phyloP scores from a whole-genome alignment of 108 stramenopile species.

The Thalassiosira profunda region DNA sequence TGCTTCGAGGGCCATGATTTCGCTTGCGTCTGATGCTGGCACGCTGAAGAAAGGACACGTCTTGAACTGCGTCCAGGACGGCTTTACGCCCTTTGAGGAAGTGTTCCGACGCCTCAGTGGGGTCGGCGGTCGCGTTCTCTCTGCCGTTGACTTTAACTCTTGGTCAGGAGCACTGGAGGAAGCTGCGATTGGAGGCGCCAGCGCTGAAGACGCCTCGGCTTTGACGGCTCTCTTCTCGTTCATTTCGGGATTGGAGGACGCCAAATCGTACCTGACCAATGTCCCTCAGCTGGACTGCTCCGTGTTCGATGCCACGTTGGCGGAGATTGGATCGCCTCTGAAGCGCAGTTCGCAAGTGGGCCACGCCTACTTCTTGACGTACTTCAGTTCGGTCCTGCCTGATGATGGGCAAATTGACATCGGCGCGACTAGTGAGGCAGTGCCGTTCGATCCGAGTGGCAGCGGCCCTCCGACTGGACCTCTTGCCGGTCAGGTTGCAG shows the following conservation, averaged over 20 bases:
- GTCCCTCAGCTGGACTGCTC: slow-evolving; percentile 24
- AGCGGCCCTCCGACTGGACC: not conserved
- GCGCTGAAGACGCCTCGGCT: slow-evolving; percentile 9
- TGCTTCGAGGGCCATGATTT: slow-evolving; percentile 70
- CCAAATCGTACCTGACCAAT: slow-evolving; percentile 5
- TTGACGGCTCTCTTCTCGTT: slow-evolving; percentile 27
- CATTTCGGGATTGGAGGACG: slow-evolving; percentile 20
- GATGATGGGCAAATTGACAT: not conserved
- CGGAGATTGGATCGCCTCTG: slow-evolving; percentile 3
- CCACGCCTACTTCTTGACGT: slow-evolving; percentile 10
- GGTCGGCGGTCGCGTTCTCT: not conserved
- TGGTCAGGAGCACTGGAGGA: slow-evolving; percentile 18
- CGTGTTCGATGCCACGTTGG: slow-evolving; percentile 28
- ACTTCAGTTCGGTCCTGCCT: not conserved
- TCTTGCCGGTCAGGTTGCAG: slow-evolving; percentile 65
- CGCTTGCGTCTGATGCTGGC: slow-evolving; percentile 27
- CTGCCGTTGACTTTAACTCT: slow-evolving; percentile 12
- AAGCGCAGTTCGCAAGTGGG: slow-evolving; percentile 13
- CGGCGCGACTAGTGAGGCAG: not conserved
- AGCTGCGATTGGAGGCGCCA: not conserved
- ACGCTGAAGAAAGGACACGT: slow-evolving; percentile 11
- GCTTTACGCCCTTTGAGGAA: slow-evolving; percentile 14
- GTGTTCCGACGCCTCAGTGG: slow-evolving; percentile 13
- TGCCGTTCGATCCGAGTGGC: slow-evolving; percentile 20
- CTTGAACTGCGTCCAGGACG: slow-evolving; percentile 25